Conservation (phyloP, 1,284 basidiomycete species). For the Moniliella sp. region DNA sequence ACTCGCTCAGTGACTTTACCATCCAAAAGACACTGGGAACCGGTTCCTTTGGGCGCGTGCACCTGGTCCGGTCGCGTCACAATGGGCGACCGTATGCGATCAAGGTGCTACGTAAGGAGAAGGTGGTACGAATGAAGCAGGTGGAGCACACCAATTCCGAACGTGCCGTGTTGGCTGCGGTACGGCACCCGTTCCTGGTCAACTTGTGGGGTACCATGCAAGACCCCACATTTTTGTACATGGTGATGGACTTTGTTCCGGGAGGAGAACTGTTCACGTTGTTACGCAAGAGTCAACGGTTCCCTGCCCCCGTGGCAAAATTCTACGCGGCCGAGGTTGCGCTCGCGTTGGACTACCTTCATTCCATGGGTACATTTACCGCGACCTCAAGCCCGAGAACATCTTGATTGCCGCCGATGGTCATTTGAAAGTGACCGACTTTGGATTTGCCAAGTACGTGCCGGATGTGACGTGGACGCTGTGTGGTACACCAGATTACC, state of each 20-base stretch:
- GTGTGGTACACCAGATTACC: constrained; percentile 64
- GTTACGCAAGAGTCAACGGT: constrained; percentile 45
- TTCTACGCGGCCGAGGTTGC: constrained; percentile 97
- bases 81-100: no score
- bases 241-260: constrained; percentile 40
- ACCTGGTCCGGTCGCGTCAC: no score
- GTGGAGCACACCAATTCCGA: constrained; percentile 43
- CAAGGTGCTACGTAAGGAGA: constrained; percentile 40
- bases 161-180: constrained; percentile 35
- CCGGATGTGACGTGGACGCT: constrained; percentile 84
- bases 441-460: constrained; percentile 84
- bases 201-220: constrained; percentile 20
- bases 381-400: constrained; percentile 93
- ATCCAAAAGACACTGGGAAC: no score
- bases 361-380: constrained; percentile 76
- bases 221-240: constrained; percentile 40
- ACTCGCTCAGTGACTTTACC: no score
- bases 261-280: constrained; percentile 79
- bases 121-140: constrained; percentile 40
- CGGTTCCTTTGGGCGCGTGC: neutral
- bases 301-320: constrained; percentile 93
- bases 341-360: constrained; percentile 75
- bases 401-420: constrained; percentile 78
- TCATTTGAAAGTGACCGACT: constrained; percentile 94
- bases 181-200: constrained; percentile 27